Evolutionary conservation across 2,329 filamentous ascomycete species (phyloP).

Genomic region (Magnaporthiopsis incrustans): DNA sequence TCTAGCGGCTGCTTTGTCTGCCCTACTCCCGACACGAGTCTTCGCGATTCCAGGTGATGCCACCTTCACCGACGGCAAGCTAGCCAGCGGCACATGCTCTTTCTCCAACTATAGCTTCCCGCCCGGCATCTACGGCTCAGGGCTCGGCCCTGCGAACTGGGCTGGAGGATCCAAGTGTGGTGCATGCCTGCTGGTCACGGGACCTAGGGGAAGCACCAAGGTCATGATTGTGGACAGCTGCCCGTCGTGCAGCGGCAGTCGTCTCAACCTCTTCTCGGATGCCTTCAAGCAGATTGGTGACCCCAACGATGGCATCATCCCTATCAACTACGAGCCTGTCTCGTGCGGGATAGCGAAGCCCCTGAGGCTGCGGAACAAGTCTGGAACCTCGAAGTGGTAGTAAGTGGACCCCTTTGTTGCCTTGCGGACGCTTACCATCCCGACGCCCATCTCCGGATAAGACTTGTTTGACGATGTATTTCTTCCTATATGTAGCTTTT

Average conservation of each 20-base stretch:
- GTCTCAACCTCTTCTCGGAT: constrained; percentile 36
- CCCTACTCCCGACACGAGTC: not conserved
- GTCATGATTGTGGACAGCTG: constrained; percentile 51
- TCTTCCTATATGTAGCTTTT: constrained; percentile 17
- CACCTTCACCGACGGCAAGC: constrained; percentile 47
- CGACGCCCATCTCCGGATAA: not conserved
- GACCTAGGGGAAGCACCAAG: constrained; percentile 48
- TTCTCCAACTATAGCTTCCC: constrained; percentile 57
- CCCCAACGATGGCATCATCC: constrained; percentile 25
- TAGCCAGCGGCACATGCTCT: constrained; percentile 52
- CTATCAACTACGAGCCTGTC: constrained; percentile 28
- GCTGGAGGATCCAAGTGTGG: constrained; percentile 48
- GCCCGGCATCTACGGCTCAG: constrained; percentile 50
- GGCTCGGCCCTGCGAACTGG: constrained; percentile 53
- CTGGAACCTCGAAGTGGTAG: constrained; percentile 32
- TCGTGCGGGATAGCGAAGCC: constrained; percentile 33
- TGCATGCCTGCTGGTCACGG: constrained; percentile 51
- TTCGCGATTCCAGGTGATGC: constrained; percentile 26
- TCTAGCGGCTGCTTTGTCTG: not conserved
- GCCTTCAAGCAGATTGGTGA: constrained; percentile 30
- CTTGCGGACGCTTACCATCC: not conserved
- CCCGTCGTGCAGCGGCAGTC: constrained; percentile 30
- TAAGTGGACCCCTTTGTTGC: constrained; percentile 11
- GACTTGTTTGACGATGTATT: not conserved
- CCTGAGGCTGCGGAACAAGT: constrained; percentile 34